Percentiles rank a stretch among this genome's conserved stretches.
Conservation (phyloP, 1,284 basidiomycete species). For the Trichosporon ovoides region DNA sequence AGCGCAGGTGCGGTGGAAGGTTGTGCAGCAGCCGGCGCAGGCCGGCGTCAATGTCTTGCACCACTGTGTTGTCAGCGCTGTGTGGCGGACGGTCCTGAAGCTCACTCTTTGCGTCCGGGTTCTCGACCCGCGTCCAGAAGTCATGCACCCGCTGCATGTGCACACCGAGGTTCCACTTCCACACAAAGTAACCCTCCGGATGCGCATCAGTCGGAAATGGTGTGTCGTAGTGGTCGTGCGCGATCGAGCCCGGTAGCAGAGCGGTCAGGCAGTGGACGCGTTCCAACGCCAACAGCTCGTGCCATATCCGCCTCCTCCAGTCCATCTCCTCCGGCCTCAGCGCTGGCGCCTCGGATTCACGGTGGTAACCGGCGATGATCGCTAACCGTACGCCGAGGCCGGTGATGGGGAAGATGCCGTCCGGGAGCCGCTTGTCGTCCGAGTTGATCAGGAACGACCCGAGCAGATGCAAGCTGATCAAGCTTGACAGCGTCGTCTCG, state of each 20-base stretch:
- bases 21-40: constrained; percentile 14
- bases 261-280: constrained; percentile 19
- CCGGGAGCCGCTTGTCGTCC: constrained; percentile 20
- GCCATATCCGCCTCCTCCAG: constrained; percentile 19
- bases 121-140: constrained; percentile 19
- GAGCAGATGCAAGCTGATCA: constrained; percentile 16
- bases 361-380: constrained; percentile 22
- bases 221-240: constrained; percentile 20
- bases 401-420: constrained; percentile 21
- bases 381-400: constrained; percentile 18
- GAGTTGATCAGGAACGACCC: constrained; percentile 22
- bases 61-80: constrained; percentile 6
- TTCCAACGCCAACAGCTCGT: constrained; percentile 20
- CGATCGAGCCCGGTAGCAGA: constrained; percentile 19
- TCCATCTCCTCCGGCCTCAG: constrained; percentile 15
- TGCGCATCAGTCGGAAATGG: constrained; percentile 18
- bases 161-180: constrained; percentile 22
- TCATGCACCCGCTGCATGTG: constrained; percentile 21
- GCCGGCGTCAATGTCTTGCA: constrained; percentile 21
- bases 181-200: constrained; percentile 16
- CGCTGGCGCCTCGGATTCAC: constrained; percentile 12
- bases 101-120: constrained; percentile 9
- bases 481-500: constrained; percentile 17
- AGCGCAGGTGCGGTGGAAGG: constrained; percentile 14
- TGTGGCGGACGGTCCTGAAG: not conserved